phyloP scores from a whole-genome alignment of 257 asterid genomes.

The Nicotiana undulata region DNA sequence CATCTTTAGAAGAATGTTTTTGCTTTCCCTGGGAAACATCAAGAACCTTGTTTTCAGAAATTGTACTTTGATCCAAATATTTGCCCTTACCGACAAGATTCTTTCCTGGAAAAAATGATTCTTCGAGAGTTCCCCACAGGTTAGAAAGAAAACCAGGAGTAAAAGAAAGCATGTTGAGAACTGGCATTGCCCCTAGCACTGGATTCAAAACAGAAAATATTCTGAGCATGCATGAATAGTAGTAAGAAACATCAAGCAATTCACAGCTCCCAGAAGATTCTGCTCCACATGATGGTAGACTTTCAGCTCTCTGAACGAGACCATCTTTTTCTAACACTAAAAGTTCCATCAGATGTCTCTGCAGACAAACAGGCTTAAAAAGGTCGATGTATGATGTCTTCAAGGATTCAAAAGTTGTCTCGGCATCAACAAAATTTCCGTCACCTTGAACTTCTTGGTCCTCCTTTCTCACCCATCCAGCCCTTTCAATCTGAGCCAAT shows the following conservation, averaged over 20 bases:
- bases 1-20: constrained; percentile 45
- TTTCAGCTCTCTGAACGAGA: constrained; percentile 23
- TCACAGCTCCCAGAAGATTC: constrained; percentile 31
- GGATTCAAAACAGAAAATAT: constrained; percentile 63
- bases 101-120: constrained; percentile 40
- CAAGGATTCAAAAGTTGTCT: constrained; percentile 41
- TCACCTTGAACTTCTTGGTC: constrained; percentile 38
- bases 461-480: constrained; percentile 28
- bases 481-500: constrained; percentile 46
- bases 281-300: constrained; percentile 18
- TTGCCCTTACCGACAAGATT: constrained; percentile 18
- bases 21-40: constrained; percentile 45
- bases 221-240: constrained; percentile 75
- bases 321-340: constrained; percentile 37
- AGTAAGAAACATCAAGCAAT: constrained; percentile 59
- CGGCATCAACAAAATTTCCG: constrained; percentile 35
- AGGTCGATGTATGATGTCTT: constrained; percentile 60
- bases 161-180: constrained; percentile 88
- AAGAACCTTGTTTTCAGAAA: constrained; percentile 28
- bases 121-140: constrained; percentile 72
- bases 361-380: constrained; percentile 66
- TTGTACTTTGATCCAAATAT: constrained; percentile 19
- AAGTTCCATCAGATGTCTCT: constrained; percentile 75
- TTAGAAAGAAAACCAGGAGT: constrained; percentile 80
- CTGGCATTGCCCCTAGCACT: constrained; percentile 65